Conservation (phyloP, 176 grass and related monocot species). For the Oryza meridionalis region DNA sequence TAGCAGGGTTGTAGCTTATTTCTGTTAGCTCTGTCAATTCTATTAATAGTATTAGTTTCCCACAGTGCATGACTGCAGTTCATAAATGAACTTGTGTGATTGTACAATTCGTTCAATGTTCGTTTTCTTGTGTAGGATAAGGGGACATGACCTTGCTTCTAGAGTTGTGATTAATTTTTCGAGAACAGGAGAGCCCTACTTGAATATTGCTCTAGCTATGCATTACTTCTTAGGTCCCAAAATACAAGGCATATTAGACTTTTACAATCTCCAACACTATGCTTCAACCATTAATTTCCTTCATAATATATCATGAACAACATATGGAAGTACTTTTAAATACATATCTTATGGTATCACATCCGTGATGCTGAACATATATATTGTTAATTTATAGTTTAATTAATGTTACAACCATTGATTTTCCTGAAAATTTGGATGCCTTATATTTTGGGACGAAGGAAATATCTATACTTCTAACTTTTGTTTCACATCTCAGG, state of each 20-base stretch:
- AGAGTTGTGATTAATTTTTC: not conserved
- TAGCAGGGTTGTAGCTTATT: not conserved
- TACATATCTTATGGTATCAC: no score
- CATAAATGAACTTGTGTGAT: not conserved
- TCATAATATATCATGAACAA: no score
- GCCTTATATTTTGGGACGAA: no score
- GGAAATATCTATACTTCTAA: not conserved
- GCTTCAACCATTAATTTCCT: no score
- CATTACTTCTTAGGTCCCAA: not conserved
- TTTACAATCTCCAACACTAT: no score
- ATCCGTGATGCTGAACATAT: no score
- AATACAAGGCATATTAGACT: no score
- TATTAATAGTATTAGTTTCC: not conserved
- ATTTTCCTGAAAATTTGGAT: no score
- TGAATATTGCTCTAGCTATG: slow-evolving; percentile 16
- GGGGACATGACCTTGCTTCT: not conserved
- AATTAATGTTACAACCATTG: no score
- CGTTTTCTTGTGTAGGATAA: not conserved
- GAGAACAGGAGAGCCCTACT: not conserved
- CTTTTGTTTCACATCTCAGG: slow-evolving; percentile 17
- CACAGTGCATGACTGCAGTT: not conserved
- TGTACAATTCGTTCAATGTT: not conserved
- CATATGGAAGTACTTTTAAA: no score
- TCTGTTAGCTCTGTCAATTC: not conserved
- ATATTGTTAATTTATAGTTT: no score